Evolutionary conservation across 441 rosid genomes (phyloP).

Genomic region (Breynia disticha): DNA sequence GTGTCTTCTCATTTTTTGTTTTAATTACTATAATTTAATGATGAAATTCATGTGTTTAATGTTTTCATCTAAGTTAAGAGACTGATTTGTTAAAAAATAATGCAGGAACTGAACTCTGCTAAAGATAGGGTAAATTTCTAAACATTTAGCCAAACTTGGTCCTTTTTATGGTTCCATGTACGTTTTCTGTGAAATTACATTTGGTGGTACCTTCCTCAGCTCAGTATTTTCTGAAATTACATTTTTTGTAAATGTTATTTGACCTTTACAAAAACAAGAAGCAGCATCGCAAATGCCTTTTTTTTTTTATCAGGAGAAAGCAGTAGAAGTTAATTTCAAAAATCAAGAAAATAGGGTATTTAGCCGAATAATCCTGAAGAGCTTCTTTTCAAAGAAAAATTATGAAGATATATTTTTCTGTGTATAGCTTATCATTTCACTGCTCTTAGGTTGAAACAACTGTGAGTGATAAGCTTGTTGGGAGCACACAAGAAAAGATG

Average conservation of each 20-base stretch:
- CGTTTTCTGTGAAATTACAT: not conserved
- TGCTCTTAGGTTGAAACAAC: slow-evolving; percentile 10
- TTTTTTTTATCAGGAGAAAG: not conserved
- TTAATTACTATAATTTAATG: not conserved
- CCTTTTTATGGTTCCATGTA: not conserved
- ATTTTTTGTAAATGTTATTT: not conserved
- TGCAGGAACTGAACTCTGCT: slow-evolving; percentile 53
- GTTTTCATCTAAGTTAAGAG: slow-evolving; percentile 1
- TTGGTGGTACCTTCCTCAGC: slow-evolving; percentile 18
- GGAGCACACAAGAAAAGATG: slow-evolving; percentile 19
- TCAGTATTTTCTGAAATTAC: slow-evolving; percentile 4
- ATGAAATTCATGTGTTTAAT: slow-evolving; percentile 7
- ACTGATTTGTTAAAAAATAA: slow-evolving; percentile 12
- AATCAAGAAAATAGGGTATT: not conserved
- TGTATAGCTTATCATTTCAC: slow-evolving; percentile 9
- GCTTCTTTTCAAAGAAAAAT: not conserved
- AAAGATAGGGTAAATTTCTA: slow-evolving; percentile 42
- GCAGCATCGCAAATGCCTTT: too few species aligned
- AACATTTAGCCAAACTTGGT: slow-evolving; percentile 1
- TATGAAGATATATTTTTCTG: not conserved
- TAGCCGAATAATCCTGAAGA: not conserved
- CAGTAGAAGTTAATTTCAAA: not conserved
- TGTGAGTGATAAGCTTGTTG: not conserved
- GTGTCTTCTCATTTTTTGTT: not conserved
- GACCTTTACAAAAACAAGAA: too few species aligned